Evolutionary conservation across 106 monocot species (phyloP), one percentile per base, ranked within the genome.

Genomic region (Xerophyta viscosa): DNA sequence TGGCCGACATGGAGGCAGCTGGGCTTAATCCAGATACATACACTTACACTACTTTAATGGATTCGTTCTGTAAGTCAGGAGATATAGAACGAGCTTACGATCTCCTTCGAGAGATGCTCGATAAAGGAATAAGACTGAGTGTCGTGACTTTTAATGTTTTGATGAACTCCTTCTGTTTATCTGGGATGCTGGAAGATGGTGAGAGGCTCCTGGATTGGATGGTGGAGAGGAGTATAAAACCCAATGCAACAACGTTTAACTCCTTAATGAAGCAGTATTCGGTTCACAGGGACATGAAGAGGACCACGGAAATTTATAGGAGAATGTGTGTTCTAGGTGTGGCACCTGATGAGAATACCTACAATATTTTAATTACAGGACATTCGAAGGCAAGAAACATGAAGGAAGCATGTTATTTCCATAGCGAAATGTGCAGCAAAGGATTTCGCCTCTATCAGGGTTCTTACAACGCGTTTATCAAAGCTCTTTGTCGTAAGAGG

Each of bases 71-170:
- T 66, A 90, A 90, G 56, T 55, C 62, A 12, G 74, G 79, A 10
- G 71, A 98, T 44, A 71, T 86, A 19, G 50, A 66, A 52, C 54
- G 46, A 48, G 98, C 82, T 9, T 82, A 86, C 29, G 42, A 51
- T 13, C 66, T 90, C 24, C 77, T 98, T 11, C 57, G 41, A 12
- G 79, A 86, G 70, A 90, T 98, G 86, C 67, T 98, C 29, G 82
- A 71, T 48, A 82, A 70, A 77, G 77, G 77, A 18, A 41, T 98
- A 27, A 67, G 74, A 49, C 90, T 82, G 4, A 98, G 54, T 21
- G 52, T 86, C 29, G 90, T 98, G 50, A 98, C 98, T 60, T 98
- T 90, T 57, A 90, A 89, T 82, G 90, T 98, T 29, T 51, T 98
- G 37, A 98, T 98, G 79, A 86, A 82, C 54, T 86, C 82, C 1